A percentile compares a stretch with the other conserved stretches of the same genome.
Conservation (phyloP, 2,329 filamentous ascomycete species). For the Fusarium redolens region DNA sequence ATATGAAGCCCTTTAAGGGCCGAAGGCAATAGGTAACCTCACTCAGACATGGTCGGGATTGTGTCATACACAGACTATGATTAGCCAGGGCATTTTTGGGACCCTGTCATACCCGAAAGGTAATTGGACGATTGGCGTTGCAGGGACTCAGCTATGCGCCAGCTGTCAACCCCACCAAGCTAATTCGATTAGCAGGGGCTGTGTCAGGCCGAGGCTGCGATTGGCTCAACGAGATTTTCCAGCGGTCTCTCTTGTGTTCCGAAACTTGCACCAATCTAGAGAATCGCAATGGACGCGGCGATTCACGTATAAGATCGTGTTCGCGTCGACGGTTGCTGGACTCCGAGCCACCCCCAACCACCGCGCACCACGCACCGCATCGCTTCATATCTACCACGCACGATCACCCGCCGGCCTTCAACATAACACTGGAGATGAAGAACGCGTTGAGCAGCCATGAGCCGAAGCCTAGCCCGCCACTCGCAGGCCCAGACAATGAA, state of each 20-base stretch:
- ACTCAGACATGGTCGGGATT: background rate
- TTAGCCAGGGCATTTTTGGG: background rate
- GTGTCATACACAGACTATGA: background rate
- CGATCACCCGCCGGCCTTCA: background rate
- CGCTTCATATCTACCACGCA: too few relatives aligned
- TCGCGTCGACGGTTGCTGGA: background rate
- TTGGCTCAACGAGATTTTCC: background rate
- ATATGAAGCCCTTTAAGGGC: background rate
- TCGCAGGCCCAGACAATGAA: background rate
- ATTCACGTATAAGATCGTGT: background rate
- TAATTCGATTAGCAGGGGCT: background rate
- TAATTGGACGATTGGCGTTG: background rate
- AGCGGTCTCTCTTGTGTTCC: background rate
- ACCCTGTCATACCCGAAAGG: background rate
- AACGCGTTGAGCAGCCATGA: background rate
- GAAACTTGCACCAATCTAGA: background rate
- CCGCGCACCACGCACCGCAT: too few relatives aligned
- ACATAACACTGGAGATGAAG: background rate
- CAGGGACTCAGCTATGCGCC: too few relatives aligned
- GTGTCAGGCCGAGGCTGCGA: background rate
- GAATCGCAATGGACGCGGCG: background rate
- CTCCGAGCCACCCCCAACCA: background rate
- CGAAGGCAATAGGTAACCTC: background rate
- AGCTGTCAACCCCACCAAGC: background rate
- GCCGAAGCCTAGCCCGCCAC: background rate